A percentile compares a stretch with the other conserved stretches of the same genome.
These are phyloP conservation scores for Aspergillus tanneri DNA, from an alignment of 2,329 filamentous ascomycete species.

Conservation along the genomic window DNA sequence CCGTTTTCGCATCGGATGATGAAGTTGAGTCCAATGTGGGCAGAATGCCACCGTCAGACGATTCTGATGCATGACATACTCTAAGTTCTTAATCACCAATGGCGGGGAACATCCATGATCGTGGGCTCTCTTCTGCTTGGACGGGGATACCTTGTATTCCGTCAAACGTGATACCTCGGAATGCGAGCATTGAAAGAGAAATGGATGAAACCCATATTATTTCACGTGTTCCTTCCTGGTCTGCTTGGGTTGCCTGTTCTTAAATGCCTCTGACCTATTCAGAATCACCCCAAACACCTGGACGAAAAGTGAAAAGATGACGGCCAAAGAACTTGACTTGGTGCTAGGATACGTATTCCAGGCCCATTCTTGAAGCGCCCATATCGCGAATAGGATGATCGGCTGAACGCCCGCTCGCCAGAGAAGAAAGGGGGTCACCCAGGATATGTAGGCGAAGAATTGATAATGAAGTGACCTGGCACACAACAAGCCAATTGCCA, in stretches of 20 bases:
- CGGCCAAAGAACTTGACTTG: conserved; percentile 60
- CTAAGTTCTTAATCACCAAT: no score
- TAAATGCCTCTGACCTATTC: conserved; percentile 32
- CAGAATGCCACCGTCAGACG: conserved; percentile 79
- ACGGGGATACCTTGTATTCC: no score
- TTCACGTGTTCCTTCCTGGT: conserved; percentile 23
- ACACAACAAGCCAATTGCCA: conserved; percentile 77
- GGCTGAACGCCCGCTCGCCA: conserved; percentile 74
- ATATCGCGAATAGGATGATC: conserved; percentile 65
- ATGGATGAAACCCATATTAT: conserved; percentile 16
- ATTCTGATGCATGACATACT: conserved; percentile 65
- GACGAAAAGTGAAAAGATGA: conserved; percentile 67
- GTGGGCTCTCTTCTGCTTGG: neutral
- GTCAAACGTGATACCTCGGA: no score
- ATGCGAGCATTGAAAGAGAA: no score
- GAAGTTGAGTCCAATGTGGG: conserved; percentile 78
- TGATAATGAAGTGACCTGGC: conserved; percentile 91
- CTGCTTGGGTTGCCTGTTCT: conserved; percentile 18
- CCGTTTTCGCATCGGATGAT: conserved; percentile 67
- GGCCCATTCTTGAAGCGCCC: conserved; percentile 81
- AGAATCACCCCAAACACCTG: conserved; percentile 65
- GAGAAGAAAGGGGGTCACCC: conserved; percentile 82
- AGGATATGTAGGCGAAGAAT: conserved; percentile 89
- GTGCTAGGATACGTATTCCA: conserved; percentile 95
- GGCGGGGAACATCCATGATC: neutral